These are phyloP conservation scores for Cyclotella atomus DNA, from an alignment of 108 stramenopile species.

Conservation along the genomic window DNA sequence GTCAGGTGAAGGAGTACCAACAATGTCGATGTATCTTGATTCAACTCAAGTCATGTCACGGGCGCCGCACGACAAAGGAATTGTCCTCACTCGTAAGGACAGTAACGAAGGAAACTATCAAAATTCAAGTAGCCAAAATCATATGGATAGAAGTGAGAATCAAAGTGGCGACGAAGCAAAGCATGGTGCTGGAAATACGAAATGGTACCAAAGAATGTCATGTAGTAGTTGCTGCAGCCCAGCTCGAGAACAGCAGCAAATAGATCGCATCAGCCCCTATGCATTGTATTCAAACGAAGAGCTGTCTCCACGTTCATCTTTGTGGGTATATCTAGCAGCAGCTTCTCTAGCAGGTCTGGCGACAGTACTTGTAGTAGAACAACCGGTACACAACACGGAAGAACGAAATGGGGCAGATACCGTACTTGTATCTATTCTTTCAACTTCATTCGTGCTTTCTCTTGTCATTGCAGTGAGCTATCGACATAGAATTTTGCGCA, in stretches of 20 bases:
- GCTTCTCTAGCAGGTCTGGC: constrained; percentile 23
- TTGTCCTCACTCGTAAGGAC: background rate
- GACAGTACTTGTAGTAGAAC: constrained; percentile 19
- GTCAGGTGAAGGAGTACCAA: too few relatives aligned
- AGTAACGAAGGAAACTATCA: too few relatives aligned
- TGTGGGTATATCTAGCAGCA: constrained; percentile 32
- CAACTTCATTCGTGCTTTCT: constrained; percentile 21
- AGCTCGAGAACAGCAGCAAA: background rate
- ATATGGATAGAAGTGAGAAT: background rate
- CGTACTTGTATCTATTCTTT: constrained; percentile 17
- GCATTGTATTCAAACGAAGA: constrained; percentile 31
- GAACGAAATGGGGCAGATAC: constrained; percentile 11
- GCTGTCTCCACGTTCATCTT: constrained; percentile 31
- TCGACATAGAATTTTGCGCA: constrained; percentile 33
- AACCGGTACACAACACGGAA: background rate
- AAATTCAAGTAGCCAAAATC: background rate
- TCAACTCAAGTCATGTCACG: background rate
- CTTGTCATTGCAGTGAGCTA: constrained; percentile 22
- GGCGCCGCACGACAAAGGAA: background rate
- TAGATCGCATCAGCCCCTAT: constrained; percentile 13
- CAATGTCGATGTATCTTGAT: too few relatives aligned
- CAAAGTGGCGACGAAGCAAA: background rate
- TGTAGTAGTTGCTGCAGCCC: background rate
- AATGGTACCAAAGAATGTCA: background rate
- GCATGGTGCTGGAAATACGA: background rate